Evolutionary conservation across 2,329 filamentous ascomycete species (phyloP).

Genomic region (Ophiostoma tasmaniense): DNA sequence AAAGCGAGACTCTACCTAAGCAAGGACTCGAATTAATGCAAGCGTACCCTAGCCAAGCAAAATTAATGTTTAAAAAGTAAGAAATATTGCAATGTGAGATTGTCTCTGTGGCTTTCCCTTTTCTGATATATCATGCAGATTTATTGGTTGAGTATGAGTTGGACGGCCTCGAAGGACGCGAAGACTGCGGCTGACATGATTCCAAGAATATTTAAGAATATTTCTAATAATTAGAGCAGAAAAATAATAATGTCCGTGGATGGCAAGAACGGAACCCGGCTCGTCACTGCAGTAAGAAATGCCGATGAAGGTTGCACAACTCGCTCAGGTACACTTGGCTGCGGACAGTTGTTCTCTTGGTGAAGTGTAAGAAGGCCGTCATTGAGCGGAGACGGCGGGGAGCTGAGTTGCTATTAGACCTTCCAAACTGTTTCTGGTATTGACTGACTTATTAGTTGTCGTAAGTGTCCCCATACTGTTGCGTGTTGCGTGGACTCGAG

Average conservation of each 20-base stretch:
- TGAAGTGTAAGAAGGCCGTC: not conserved
- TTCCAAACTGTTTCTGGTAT: not conserved
- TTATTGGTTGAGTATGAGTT: not conserved
- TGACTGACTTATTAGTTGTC: not conserved
- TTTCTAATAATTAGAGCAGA: not conserved
- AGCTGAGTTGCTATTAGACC: not conserved
- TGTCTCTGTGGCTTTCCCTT: not conserved
- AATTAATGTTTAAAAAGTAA: not conserved
- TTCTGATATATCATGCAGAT: not conserved
- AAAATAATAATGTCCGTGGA: not conserved
- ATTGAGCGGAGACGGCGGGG: not conserved
- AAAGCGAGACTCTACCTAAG: not conserved
- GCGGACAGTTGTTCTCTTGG: not conserved
- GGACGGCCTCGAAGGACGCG: not conserved
- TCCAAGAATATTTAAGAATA: not conserved
- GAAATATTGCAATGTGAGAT: not conserved
- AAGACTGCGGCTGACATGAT: not conserved
- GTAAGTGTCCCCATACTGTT: not conserved
- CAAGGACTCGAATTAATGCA: not conserved
- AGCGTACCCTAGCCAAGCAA: constrained; percentile 1
- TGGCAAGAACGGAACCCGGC: not conserved
- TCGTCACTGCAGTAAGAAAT: not conserved
- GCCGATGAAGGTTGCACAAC: not conserved
- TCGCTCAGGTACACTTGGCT: not conserved
- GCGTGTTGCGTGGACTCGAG: not conserved